Percentiles rank a stretch among this genome's conserved stretches.
Evolutionary conservation across 225 moss, liverwort and hornwort species (phyloP).

Genomic region (Antitrichia curtipendula): DNA sequence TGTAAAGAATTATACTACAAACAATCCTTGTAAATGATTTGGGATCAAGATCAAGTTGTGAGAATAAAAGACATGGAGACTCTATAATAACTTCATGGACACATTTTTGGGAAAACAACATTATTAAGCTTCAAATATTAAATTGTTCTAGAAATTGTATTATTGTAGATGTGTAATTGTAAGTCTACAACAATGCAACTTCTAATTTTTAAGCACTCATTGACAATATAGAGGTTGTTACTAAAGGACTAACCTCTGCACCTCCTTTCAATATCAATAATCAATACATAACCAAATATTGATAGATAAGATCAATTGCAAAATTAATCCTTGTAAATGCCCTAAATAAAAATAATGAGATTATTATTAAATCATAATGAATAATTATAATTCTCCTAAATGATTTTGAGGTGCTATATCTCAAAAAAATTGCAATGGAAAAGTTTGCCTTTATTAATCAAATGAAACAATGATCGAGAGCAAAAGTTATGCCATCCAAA

Average conservation of each 20-base stretch:
- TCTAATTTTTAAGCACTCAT: not conserved
- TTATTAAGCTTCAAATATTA: not conserved
- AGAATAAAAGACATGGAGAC: too few relatives aligned
- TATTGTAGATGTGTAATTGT: not conserved
- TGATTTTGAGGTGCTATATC: not conserved
- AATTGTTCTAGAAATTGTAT: not conserved
- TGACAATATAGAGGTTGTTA: not conserved
- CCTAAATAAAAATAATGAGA: not conserved
- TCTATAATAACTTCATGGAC: too few relatives aligned
- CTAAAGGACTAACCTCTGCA: not conserved
- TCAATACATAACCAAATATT: not conserved
- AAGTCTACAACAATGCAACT: not conserved
- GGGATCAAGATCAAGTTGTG: too few relatives aligned
- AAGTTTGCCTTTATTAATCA: not conserved
- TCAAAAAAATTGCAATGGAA: not conserved
- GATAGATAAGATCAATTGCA: not conserved
- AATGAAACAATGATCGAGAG: not conserved
- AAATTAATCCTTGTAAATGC: rapidly evolving
- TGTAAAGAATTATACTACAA: too few relatives aligned
- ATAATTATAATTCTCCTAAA: not conserved
- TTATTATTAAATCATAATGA: not conserved
- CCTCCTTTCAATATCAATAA: not conserved
- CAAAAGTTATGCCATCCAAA: too few relatives aligned
- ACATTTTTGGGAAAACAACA: too few relatives aligned
- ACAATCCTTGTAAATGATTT: too few relatives aligned